Conservation (phyloP, 2,329 filamentous ascomycete species). For the Aspergillus pseudoterreus region DNA sequence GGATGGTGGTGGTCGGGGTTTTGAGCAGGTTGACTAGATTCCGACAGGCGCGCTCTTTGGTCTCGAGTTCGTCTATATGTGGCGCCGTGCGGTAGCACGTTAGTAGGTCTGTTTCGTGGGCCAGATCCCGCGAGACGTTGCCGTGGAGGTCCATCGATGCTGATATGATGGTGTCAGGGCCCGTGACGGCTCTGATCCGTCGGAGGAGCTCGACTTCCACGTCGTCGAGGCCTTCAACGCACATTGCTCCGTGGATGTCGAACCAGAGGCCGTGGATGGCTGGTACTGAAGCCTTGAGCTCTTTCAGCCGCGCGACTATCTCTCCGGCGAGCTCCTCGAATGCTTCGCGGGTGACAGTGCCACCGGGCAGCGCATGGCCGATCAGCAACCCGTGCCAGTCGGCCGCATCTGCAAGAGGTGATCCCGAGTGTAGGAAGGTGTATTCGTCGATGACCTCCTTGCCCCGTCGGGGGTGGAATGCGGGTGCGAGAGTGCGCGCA, state of each 20-base stretch:
- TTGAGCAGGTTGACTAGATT: conserved; percentile 45
- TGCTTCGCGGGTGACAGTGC: conserved; percentile 40
- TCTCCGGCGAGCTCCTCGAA: conserved; percentile 46
- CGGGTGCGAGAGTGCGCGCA: conserved; percentile 46
- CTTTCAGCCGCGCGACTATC: conserved; percentile 38
- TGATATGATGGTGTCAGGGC: conserved; percentile 47
- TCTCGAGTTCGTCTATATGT: conserved; percentile 50
- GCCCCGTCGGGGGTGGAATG: conserved; percentile 49
- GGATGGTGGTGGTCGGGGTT: conserved; percentile 2
- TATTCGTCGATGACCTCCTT: conserved; percentile 45
- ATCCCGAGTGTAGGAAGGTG: conserved; percentile 43
- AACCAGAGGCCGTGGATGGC: conserved; percentile 51
- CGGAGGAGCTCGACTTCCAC: conserved; percentile 47
- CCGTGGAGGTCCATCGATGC: conserved; percentile 57
- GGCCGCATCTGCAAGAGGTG: conserved; percentile 40
- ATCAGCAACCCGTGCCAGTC: conserved; percentile 52
- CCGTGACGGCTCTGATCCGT: conserved; percentile 46
- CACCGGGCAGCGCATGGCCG: conserved; percentile 44
- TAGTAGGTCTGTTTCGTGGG: conserved; percentile 49
- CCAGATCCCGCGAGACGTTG: conserved; percentile 50
- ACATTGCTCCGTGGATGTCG: conserved; percentile 57
- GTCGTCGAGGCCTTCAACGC: conserved; percentile 49
- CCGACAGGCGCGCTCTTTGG: conserved; percentile 49
- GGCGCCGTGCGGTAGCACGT: conserved; percentile 54
- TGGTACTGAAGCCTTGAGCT: conserved; percentile 29